Percentiles rank a stretch among this genome's conserved stretches.
phyloP scores from a whole-genome alignment of 768 basidiomycete species.

The Floccularia luteovirens region DNA sequence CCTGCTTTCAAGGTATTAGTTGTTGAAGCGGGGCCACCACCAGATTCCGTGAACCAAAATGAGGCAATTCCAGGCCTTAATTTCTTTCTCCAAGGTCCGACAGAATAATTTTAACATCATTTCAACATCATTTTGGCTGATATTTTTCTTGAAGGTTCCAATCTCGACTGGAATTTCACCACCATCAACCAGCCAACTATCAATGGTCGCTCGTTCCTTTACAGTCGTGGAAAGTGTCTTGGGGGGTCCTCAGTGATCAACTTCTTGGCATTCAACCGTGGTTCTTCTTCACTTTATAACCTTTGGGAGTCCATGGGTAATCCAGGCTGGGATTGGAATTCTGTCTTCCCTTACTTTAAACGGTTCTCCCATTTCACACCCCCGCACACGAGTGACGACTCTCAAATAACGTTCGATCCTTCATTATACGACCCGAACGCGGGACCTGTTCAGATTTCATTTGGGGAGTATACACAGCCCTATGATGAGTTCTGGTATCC shows the following conservation, averaged over 20 bases:
- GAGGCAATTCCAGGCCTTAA: constrained; percentile 19
- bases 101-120: not conserved
- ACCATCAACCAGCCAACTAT: constrained; percentile 19
- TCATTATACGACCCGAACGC: no score
- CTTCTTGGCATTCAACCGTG: not conserved
- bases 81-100: constrained; percentile 14
- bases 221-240: constrained; percentile 23
- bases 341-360: not conserved
- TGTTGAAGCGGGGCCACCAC: constrained; percentile 26
- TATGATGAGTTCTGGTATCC: no score
- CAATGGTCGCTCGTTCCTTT: constrained; percentile 16
- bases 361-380: no score
- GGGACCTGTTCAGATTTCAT: no score
- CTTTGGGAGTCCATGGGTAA: not conserved
- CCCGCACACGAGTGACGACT: no score
- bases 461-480: no score
- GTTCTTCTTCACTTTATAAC: not conserved
- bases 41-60: constrained; percentile 25
- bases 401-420: no score
- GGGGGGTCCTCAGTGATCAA: constrained; percentile 10
- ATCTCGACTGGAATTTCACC: constrained; percentile 27
- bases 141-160: not conserved
- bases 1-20: constrained; percentile 8
- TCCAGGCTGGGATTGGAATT: not conserved
- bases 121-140: not conserved